Conservation (phyloP, 2,329 filamentous ascomycete genomes). For the Neofusicoccum parvum region DNA sequence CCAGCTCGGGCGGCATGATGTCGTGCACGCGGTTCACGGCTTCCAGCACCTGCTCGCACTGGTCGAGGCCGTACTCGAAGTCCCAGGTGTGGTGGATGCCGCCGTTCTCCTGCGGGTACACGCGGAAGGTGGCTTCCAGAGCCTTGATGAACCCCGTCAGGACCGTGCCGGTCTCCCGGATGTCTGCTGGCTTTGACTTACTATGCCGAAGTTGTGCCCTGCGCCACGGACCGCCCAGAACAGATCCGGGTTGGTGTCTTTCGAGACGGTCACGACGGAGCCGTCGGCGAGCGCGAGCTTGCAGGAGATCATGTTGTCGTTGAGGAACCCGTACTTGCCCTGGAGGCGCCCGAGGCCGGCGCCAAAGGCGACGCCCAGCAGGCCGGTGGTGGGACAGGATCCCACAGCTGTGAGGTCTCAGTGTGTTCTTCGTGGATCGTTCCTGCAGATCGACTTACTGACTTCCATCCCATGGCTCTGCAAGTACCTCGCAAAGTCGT, state of each 20-base stretch:
- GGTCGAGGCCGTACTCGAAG: background rate
- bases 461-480: background rate
- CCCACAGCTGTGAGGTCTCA: background rate
- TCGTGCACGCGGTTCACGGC: background rate
- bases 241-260: conserved; percentile 49
- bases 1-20: background rate
- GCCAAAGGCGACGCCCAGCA: background rate
- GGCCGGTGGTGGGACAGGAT: conserved; percentile 3
- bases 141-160: no score
- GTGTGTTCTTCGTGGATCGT: no score
- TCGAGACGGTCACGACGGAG: conserved; percentile 41
- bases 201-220: conserved; percentile 50
- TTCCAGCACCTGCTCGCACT: conserved; percentile 1
- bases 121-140: background rate
- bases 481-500: conserved; percentile 4
- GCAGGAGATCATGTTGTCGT: conserved; percentile 23
- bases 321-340: conserved; percentile 5
- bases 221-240: conserved; percentile 54
- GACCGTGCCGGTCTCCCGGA: no score
- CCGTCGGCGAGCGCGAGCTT: conserved; percentile 47
- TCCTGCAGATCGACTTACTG: background rate
- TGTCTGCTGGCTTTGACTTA: conserved; percentile 7
- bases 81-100: conserved; percentile 6
- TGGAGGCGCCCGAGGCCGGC: background rate
- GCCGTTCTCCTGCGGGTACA: background rate